Base-by-base conservation (phyloP, 805 yeast genomes). In the Debaryomyces maramus region DNA sequence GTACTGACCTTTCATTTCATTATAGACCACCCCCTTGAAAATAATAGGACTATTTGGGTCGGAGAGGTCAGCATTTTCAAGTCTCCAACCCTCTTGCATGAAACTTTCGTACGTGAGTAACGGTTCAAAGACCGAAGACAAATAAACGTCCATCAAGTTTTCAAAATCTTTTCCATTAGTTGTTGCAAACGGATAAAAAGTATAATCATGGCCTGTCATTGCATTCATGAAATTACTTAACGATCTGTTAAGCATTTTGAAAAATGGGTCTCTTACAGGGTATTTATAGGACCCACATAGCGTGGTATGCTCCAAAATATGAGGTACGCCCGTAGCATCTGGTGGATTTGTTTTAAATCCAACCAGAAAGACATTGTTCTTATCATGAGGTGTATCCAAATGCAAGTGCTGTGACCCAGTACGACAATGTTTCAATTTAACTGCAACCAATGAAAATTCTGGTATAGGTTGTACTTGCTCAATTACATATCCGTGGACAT, bases 1-100 rank as follows among this genome's bases (percentile, higher is more conserved):
- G 56, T 88, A 79, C 63, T 91, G 97, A 6, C 99, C 99, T 63
- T 93, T 93, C 99, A 93, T 93, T 65, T 93, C 99, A 58, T 93
- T 93, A 60, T 86, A 93, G 2, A 93, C 99, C 23, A 93, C 99
- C 33, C 99, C 99, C 62, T 93, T 93, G 62, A 88, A 88, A 3
- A 69, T 70, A 30, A 93, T 56, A 1, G 88, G 85, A 10, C 87
- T 73, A 0, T 52, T 43, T 11, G 68, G 65, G 56, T 90, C 89
- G 5, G 72, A 61, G 5, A 80, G 62, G 38, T 71, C 73, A 38
- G 76, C 77, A 49, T 88, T 79, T 61, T 93, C 99, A 28, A 93
- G 67, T 57, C 99, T 80, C 99, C 99, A 93, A 26, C 99, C 99
- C 65, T 93, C 99, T 67, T 93, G 99, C 46, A 73, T 73, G 58